Base-by-base conservation (phyloP, 2,329 filamentous ascomycete species). In the Trichoderma lentiforme region DNA sequence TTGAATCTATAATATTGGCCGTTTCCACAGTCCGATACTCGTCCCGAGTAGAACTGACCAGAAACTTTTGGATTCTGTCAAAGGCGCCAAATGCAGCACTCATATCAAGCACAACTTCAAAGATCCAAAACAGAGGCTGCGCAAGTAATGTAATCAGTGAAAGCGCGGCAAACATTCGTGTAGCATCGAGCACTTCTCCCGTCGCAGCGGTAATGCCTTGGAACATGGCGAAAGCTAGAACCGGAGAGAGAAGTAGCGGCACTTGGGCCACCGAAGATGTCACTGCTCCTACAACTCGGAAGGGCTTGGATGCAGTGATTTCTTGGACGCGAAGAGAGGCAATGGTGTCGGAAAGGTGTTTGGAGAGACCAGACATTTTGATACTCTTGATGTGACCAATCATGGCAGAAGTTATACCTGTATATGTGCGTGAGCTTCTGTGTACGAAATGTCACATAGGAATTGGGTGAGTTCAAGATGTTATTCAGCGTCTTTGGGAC, bases 381-480 rank as follows among this genome's bases (percentile, higher is more conserved):
- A 84, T 81, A 69, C 80, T 81, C 73, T 84, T 84, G 74, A 84
- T 82, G 7, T 80, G 79, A 1, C 80, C 80, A 58, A 84, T 79
- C 69, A 83, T 78, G 12, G 77, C 75, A 26, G 78, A 79, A 2
- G 78, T 79, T 8, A 78, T 77, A n/a, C 75, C 77, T 78, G 4
- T 1, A 24, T 73, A 69, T 24, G 12, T 53, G 34, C 24, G 12
- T 53, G 34, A 32, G 3, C 2, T 12, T 2, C 5, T 2, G 1
- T 2, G 2, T 4, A n/a, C 6, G 11, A 11, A 26, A 58, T 6
- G 8, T 8, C 36, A 39, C 15, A 18, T 39, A 4, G n/a, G 7
- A 30, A 47, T 26, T 2, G 11, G 24, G 21, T 51, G 43, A 51
- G 21, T 51, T 51, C n/a, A 12, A 12, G 15, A 21, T 51, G 3